Evolutionary conservation across 106 monocot genomes (phyloP).

Genomic region (Cymbidium sinense): DNA sequence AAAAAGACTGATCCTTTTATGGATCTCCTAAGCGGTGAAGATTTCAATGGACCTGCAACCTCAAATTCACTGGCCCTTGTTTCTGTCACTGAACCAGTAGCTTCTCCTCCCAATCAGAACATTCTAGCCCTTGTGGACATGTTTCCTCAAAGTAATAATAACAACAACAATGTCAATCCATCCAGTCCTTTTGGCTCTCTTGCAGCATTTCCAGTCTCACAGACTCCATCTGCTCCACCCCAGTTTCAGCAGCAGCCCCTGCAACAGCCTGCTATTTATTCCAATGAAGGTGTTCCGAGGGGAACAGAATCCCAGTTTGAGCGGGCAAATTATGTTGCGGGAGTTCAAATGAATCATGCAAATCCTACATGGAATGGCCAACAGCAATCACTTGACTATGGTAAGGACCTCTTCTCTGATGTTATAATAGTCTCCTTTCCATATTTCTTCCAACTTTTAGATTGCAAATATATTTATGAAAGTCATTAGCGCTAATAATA

Average conservation of each 20-base stretch:
- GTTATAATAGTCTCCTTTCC: not conserved
- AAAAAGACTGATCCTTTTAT: constrained; percentile 43
- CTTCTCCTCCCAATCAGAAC: constrained; percentile 60
- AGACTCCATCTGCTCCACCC: constrained; percentile 17
- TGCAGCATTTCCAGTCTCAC: constrained; percentile 23
- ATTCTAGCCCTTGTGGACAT: constrained; percentile 74
- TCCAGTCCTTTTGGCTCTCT: constrained; percentile 17
- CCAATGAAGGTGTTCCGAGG: constrained; percentile 37
- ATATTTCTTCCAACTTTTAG: not conserved
- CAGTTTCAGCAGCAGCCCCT: constrained; percentile 26
- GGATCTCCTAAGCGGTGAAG: constrained; percentile 61
- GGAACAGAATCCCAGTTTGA: constrained; percentile 17
- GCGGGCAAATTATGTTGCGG: constrained; percentile 18
- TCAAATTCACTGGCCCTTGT: constrained; percentile 64
- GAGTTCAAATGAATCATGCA: constrained; percentile 28
- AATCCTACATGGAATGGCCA: constrained; percentile 51
- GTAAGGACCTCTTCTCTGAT: constrained; percentile 18
- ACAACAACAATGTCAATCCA: constrained; percentile 19
- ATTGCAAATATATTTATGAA: too few relatives aligned
- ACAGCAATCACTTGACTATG: constrained; percentile 36
- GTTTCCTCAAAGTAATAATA: constrained; percentile 53
- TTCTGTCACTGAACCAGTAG: constrained; percentile 39
- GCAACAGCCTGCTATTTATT: constrained; percentile 28
- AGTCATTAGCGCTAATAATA: too few relatives aligned
- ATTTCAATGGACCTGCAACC: constrained; percentile 30